Evolutionary conservation across 257 asterid species (phyloP).

Genomic region (Buddleja alternifolia): DNA sequence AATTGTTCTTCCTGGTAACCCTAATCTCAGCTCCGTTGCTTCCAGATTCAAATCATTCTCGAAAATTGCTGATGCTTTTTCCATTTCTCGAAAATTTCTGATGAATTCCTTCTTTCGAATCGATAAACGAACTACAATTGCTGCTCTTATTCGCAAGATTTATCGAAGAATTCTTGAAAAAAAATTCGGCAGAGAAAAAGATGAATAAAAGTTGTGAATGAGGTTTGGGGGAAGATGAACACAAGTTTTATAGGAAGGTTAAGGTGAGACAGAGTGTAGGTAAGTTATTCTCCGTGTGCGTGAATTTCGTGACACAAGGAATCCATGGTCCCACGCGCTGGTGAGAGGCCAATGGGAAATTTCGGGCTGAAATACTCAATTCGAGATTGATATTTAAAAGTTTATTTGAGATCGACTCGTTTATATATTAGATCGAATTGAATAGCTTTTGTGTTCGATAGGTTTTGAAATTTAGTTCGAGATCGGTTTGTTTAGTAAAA

Average conservation of each 20-base stretch:
- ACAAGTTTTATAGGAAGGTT: conserved; percentile 38
- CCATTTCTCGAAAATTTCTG: conserved; percentile 21
- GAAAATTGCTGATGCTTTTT: conserved; percentile 16
- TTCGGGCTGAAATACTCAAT: too few species aligned
- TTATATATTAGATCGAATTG: too few species aligned
- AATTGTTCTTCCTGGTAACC: conserved; percentile 50
- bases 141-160: too few species aligned
- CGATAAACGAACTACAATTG: too few species aligned
- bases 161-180: too few species aligned
- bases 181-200: too few species aligned
- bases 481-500: too few species aligned
- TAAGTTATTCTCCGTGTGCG: conserved; percentile 53
- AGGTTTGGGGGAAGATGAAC: neutral
- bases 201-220: conserved; percentile 17
- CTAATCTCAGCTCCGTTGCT: conserved; percentile 62
- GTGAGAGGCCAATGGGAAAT: neutral
- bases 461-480: too few species aligned
- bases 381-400: too few species aligned
- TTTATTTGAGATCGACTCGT: too few species aligned
- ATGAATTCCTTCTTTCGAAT: neutral
- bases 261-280: conserved; percentile 38
- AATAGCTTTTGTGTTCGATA: too few species aligned
- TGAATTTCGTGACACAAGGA: conserved; percentile 45
- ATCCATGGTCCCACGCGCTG: conserved; percentile 26
- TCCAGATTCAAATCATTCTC: conserved; percentile 45